These are phyloP conservation scores for Paralagenidium karlingii DNA, from an alignment of 352 stramenopile genomes.

Conservation along the genomic window DNA sequence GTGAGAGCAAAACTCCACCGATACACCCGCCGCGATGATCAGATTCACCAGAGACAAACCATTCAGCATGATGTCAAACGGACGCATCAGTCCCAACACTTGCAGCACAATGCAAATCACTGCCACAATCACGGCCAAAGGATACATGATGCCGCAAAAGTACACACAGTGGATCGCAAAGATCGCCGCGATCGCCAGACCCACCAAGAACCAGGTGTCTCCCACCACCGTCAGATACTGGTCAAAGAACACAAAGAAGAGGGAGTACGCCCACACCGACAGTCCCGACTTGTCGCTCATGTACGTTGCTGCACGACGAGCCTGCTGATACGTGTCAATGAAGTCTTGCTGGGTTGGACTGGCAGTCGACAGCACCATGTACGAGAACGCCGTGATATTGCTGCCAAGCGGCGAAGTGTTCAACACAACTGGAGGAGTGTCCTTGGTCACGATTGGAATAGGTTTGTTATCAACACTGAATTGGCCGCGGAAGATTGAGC, in stretches of 20 bases:
- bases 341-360: slow-evolving; percentile 37
- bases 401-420: slow-evolving; percentile 32
- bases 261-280: slow-evolving; percentile 57
- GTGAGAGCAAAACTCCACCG: slow-evolving; percentile 12
- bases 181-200: slow-evolving; percentile 23
- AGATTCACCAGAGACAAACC: slow-evolving; percentile 11
- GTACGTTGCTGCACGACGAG: slow-evolving; percentile 37
- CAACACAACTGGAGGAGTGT: slow-evolving; percentile 20
- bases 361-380: slow-evolving; percentile 45
- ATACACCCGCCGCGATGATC: slow-evolving; percentile 9
- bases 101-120: slow-evolving; percentile 37
- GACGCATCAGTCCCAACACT: slow-evolving; percentile 41
- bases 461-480: slow-evolving; percentile 50
- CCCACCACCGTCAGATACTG: slow-evolving; percentile 49
- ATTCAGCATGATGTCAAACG: slow-evolving; percentile 34
- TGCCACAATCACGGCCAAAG: slow-evolving; percentile 25
- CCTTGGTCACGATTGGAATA: slow-evolving; percentile 14
- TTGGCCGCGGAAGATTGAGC: slow-evolving; percentile 50
- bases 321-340: slow-evolving; percentile 47
- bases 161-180: slow-evolving; percentile 38
- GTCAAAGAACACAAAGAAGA: slow-evolving; percentile 46
- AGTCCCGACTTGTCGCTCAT: slow-evolving; percentile 54
- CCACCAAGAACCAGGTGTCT: slow-evolving; percentile 35
- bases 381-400: slow-evolving; percentile 48
- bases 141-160: slow-evolving; percentile 29